Evolutionary conservation across 106 monocot species (phyloP), one percentile per base, ranked within the genome.

Genomic region (Dioscorea dumetorum): DNA sequence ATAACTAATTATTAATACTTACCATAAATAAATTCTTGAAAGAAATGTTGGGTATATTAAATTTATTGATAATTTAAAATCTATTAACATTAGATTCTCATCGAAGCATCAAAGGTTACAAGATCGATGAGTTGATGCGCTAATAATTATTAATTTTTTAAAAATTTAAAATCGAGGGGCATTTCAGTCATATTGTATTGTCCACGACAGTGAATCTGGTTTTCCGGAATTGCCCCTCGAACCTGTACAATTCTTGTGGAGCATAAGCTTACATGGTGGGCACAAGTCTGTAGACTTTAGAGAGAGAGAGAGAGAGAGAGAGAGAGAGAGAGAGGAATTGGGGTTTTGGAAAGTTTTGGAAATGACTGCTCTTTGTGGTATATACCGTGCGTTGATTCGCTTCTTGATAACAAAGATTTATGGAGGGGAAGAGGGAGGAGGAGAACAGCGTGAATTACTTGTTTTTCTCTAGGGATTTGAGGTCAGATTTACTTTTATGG

Each of bases 321-420:
- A 63, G 70, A 70, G 60, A 53, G 50, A 53, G 33, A 62, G 50
- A 12, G 61, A n/a, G 60, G 2, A 10, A 1, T 35, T 49, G 48
- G 61, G 20, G 22, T n/a, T n/a, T n/a, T n/a, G n/a, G n/a, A n/a
- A n/a, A n/a, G 24, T 12, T 48, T 41, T 18, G 32, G 77, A 49
- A 58, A 35, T 12, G 9, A 10, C 24, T 22, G 22, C 35, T 17
- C 12, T 11, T n/a, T 32, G 12, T 19, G 73, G 69, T 48, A 78
- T 78, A 78, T 78, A 28, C 72, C 41, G 19, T 78, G 72, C 72
- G 67, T 63, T 60, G 72, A 78, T 78, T 68, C 78, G 17, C 71
- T 31, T 72, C 71, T 73, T 22, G 24, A 8, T 32, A 1, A 18
- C 15, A 18, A 34, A 0, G 14, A 0, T 13, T 24, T 28, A 28